phyloP scores from a whole-genome alignment of 495 filamentous ascomycete species.

The Margaritispora aquatica region DNA sequence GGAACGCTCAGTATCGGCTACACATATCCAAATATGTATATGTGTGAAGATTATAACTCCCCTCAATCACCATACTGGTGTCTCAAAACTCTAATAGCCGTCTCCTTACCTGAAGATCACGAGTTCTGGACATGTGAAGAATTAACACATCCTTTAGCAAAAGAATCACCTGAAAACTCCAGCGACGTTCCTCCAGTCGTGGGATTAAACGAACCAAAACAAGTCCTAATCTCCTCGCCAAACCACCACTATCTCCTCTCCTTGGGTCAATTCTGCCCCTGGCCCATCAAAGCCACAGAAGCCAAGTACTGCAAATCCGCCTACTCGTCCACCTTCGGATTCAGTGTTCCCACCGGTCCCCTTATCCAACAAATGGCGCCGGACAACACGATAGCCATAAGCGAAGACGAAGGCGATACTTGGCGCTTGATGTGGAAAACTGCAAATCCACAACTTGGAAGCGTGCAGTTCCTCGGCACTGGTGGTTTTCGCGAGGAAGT shows the following conservation, averaged over 20 bases:
- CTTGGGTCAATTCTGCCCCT: slow-evolving; percentile 50
- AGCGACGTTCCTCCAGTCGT: slow-evolving; percentile 26
- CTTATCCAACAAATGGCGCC: slow-evolving; percentile 50
- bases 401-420: slow-evolving; percentile 50
- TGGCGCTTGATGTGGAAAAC: slow-evolving; percentile 46
- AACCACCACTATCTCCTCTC: slow-evolving; percentile 51
- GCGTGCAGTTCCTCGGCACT: background rate
- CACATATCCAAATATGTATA: slow-evolving; percentile 69
- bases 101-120: slow-evolving; percentile 41
- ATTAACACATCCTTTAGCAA: slow-evolving; percentile 35
- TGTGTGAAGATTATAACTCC: slow-evolving; percentile 59
- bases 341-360: slow-evolving; percentile 49
- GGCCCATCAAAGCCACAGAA: slow-evolving; percentile 51
- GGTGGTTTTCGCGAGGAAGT: background rate
- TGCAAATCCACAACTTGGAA: background rate
- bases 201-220: slow-evolving; percentile 41
- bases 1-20: slow-evolving; percentile 74
- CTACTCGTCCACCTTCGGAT: slow-evolving; percentile 54
- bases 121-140: slow-evolving; percentile 52
- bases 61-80: slow-evolving; percentile 58
- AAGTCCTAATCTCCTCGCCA: slow-evolving; percentile 33
- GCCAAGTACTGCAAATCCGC: slow-evolving; percentile 61
- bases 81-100: slow-evolving; percentile 47
- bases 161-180: background rate
- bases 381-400: slow-evolving; percentile 51